Conservation (phyloP, 495 filamentous ascomycete genomes). For the Penicillium mononematosum region DNA sequence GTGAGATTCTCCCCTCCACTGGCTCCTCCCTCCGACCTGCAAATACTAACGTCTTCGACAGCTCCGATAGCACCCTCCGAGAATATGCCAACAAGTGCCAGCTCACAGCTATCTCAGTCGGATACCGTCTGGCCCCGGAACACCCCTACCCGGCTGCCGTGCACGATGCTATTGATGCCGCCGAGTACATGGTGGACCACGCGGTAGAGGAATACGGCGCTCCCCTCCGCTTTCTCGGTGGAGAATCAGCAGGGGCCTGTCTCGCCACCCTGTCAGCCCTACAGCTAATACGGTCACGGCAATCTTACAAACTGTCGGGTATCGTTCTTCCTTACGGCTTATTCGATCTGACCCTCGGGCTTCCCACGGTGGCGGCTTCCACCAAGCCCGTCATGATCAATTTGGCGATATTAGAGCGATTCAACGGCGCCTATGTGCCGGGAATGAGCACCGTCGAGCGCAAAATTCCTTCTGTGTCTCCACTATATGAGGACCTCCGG, state of each 20-base stretch:
- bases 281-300: slow-evolving; percentile 40
- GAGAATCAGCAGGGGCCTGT: slow-evolving; percentile 47
- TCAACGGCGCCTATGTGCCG: slow-evolving; percentile 43
- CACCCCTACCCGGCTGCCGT: slow-evolving; percentile 51
- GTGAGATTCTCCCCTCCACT: neutral
- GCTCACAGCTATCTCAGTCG: slow-evolving; percentile 51
- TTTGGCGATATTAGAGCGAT: slow-evolving; percentile 37
- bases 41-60: neutral
- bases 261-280: slow-evolving; percentile 43
- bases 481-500: slow-evolving; percentile 45
- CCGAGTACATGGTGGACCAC: slow-evolving; percentile 38
- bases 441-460: slow-evolving; percentile 34
- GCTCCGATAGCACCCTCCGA: slow-evolving; percentile 10
- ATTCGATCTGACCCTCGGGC: slow-evolving; percentile 15
- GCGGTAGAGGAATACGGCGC: slow-evolving; percentile 24
- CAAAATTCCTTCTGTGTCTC: slow-evolving; percentile 38
- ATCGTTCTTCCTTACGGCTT: slow-evolving; percentile 23
- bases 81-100: slow-evolving; percentile 38
- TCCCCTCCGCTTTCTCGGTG: slow-evolving; percentile 27
- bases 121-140: slow-evolving; percentile 61
- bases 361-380: slow-evolving; percentile 43
- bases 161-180: slow-evolving; percentile 55
- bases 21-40: neutral
- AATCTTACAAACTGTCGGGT: slow-evolving; percentile 8
- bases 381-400: slow-evolving; percentile 13